A percentile compares a stretch with the other conserved stretches of the same genome.
These are phyloP conservation scores for Syzygium jambos DNA, from an alignment of 345 rosid genomes.

Conservation along the genomic window DNA sequence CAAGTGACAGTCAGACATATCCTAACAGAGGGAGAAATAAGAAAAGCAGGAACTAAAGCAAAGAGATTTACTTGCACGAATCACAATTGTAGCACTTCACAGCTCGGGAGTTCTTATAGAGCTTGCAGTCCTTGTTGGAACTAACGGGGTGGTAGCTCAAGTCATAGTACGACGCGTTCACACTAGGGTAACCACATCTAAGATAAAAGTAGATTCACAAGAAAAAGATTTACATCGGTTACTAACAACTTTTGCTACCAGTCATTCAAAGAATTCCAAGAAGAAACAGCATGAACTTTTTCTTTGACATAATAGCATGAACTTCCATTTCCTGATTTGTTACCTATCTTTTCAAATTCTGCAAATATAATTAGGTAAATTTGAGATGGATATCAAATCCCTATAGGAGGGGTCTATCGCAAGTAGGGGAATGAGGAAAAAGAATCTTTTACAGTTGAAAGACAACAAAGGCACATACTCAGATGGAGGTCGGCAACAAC, in stretches of 20 bases:
- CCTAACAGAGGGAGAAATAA: not conserved
- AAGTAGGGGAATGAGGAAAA: not conserved
- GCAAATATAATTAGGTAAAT: not conserved
- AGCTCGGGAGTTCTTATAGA: conserved; percentile 55
- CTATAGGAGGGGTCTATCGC: not conserved
- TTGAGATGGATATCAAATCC: not conserved
- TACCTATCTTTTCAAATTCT: not conserved
- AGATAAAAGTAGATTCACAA: not conserved
- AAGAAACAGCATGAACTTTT: not conserved
- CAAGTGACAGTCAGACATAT: not conserved
- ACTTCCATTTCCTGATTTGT: not conserved
- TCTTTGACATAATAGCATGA: not conserved
- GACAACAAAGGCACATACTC: conserved; percentile 34
- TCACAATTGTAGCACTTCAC: conserved; percentile 85
- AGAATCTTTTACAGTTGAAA: not conserved
- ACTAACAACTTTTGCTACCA: not conserved
- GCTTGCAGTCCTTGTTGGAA: conserved; percentile 76
- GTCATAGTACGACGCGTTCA: conserved; percentile 73
- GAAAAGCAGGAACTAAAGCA: not conserved
- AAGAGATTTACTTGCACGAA: conserved; percentile 74
- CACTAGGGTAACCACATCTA: conserved; percentile 83
- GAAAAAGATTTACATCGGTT: not conserved
- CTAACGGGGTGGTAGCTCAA: conserved; percentile 83
- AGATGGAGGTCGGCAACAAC: conserved; percentile 93
- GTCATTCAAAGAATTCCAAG: not conserved